Conservation (phyloP, 148 eudicot genomes). For the Cornus controversa region DNA sequence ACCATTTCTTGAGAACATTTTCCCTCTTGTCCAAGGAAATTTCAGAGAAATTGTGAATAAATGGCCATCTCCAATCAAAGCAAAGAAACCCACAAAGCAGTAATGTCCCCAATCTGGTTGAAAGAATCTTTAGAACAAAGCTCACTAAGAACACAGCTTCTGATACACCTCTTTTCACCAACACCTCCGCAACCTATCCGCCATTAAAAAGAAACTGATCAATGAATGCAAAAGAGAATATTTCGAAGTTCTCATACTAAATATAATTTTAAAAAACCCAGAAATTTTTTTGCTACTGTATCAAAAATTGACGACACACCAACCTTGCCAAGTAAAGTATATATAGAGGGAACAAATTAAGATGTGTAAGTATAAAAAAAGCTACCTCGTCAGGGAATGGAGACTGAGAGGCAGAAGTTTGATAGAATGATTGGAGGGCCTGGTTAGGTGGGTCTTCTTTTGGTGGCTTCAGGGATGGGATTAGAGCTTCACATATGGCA, state of each 20-base stretch:
- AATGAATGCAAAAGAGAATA: not conserved
- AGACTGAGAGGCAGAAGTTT: constrained; percentile 43
- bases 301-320: no score
- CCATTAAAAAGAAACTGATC: not conserved
- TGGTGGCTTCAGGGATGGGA: constrained; percentile 47
- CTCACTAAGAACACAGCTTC: constrained; percentile 39
- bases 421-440: constrained; percentile 30
- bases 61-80: constrained; percentile 63
- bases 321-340: no score
- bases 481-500: constrained; percentile 56
- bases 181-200: constrained; percentile 49
- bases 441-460: constrained; percentile 6
- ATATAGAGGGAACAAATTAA: no score
- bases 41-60: constrained; percentile 50
- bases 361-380: constrained; percentile 3
- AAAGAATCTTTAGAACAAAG: constrained; percentile 42
- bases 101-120: constrained; percentile 68
- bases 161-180: constrained; percentile 35
- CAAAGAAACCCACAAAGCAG: constrained; percentile 59
- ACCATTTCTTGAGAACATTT: constrained; percentile 62
- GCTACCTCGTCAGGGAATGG: constrained; percentile 59
- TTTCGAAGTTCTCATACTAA: not conserved
- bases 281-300: no score
- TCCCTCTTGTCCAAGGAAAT: constrained; percentile 55
- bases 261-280: no score